Evolutionary conservation across 2,329 filamentous ascomycete species (phyloP), one percentile per base, ranked within the genome.

Genomic region (Xylariales sp.): DNA sequence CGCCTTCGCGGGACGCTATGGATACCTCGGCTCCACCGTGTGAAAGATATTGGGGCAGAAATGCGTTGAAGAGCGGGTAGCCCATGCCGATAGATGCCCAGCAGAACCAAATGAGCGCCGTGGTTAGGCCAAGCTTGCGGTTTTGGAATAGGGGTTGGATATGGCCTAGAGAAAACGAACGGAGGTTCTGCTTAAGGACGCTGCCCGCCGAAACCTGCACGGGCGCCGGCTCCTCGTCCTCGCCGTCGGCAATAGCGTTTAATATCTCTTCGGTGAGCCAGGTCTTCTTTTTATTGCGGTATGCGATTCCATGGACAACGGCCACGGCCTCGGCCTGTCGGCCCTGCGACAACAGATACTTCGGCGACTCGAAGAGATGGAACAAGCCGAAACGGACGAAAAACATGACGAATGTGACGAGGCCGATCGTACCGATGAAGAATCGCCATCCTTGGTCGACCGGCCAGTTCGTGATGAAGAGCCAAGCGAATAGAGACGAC

Each of bases 41-140:
- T 30, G 89, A 87, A 67, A 97, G 87, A 76, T 96, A 96, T 73
- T 96, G 92, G 0, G 93, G 93, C n/a, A 97, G 85, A 80, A 97
- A 97, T 60, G 92, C 91, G 79, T 96, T 96, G 86, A 95, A 97
- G 1, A 97, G 86, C 0, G 93, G 93, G 75, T 95, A 97, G 2
- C 90, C 93, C 88, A 97, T 91, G 67, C 93, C 93, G 72, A 97
- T 94, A 14, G 88, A 90, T 0, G 90, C 85, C 93, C 93, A 97
- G 77, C 89, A 90, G 79, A 94, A 92, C 91, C 91, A 94, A 55
- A 95, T 83, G 28, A 89, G 80, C 3, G 71, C 74, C 0, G 87
- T 89, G 46, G 86, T 83, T 60, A 82, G 72, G 59, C 81, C 86
- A 7, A 88, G 81, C 62, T 83, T 85, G 72, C 81, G 85, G 63